Evolutionary conservation across 2,329 filamentous ascomycete species (phyloP).

Genomic region (Fusarium sp.): DNA sequence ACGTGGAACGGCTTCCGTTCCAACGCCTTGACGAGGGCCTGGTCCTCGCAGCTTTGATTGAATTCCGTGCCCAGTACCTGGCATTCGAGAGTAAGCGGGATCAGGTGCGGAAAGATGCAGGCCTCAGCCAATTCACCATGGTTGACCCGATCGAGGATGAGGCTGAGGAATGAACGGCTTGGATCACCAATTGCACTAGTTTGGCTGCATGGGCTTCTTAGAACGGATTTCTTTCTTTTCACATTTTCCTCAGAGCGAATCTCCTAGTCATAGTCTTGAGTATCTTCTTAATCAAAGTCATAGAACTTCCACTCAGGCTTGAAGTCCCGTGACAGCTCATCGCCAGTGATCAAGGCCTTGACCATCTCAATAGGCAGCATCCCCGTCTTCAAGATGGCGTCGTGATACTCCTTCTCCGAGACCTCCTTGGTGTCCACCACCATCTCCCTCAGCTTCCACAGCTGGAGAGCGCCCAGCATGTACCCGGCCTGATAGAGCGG

Average conservation of each 20-base stretch:
- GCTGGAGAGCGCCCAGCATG: conserved; percentile 25
- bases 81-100: no score
- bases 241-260: neutral
- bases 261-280: neutral
- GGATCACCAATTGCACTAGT: neutral
- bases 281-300: conserved; percentile 21
- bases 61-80: no score
- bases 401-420: conserved; percentile 30
- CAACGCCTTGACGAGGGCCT: no score
- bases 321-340: conserved; percentile 25
- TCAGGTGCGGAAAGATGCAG: neutral
- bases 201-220: neutral
- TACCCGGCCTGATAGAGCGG: conserved; percentile 33
- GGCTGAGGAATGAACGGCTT: neutral
- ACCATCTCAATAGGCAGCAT: conserved; percentile 34
- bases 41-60: no score
- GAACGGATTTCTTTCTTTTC: neutral
- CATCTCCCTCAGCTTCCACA: conserved; percentile 31
- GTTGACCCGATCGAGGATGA: neutral
- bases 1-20: no score
- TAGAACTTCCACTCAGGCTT: conserved; percentile 33
- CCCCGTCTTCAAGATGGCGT: conserved; percentile 26
- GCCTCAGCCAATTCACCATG: neutral
- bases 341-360: conserved; percentile 15
- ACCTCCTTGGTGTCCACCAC: conserved; percentile 18